Conservation (phyloP, 2,329 filamentous ascomycete species). For the Boeremia exigua region DNA sequence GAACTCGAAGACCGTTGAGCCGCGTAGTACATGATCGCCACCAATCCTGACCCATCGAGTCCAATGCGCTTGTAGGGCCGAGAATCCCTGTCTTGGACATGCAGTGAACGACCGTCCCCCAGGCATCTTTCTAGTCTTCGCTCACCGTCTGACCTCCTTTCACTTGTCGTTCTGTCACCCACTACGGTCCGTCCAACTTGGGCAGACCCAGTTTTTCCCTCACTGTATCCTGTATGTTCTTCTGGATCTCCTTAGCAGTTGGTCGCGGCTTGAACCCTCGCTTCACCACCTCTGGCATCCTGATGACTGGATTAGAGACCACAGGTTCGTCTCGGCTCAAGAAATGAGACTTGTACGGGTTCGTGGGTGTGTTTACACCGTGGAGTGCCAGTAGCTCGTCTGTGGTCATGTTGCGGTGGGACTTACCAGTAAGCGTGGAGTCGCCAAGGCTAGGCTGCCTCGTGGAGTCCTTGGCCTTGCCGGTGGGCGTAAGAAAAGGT, state of each 20-base stretch:
- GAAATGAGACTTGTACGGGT: conserved; percentile 19
- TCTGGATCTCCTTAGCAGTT: conserved; percentile 7
- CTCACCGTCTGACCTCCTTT: neutral
- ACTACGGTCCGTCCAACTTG: neutral
- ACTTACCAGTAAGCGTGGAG: neutral
- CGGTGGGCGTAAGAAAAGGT: neutral
- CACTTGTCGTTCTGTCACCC: neutral
- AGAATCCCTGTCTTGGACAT: neutral
- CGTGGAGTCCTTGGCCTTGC: neutral
- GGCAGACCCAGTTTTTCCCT: conserved; percentile 3
- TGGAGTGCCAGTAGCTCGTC: conserved; percentile 7
- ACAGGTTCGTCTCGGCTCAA: conserved; percentile 16
- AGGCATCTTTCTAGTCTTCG: neutral
- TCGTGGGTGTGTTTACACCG: conserved; percentile 9
- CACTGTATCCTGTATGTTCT: conserved; percentile 12
- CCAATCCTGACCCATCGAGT: neutral
- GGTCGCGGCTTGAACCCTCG: conserved; percentile 17
- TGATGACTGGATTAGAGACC: conserved; percentile 12
- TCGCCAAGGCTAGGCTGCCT: neutral
- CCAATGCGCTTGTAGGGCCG: neutral
- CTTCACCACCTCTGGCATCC: conserved; percentile 11
- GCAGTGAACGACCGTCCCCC: neutral
- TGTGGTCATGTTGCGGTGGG: conserved; percentile 4
- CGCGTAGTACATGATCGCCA: conserved; percentile 7
- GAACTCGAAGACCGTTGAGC: conserved; percentile 4